Percentiles rank a stretch among this genome's conserved stretches.
These are phyloP conservation scores for Coemansia sp. DNA, from an alignment of 192 early-diverging fungal species.

Conservation along the genomic window DNA sequence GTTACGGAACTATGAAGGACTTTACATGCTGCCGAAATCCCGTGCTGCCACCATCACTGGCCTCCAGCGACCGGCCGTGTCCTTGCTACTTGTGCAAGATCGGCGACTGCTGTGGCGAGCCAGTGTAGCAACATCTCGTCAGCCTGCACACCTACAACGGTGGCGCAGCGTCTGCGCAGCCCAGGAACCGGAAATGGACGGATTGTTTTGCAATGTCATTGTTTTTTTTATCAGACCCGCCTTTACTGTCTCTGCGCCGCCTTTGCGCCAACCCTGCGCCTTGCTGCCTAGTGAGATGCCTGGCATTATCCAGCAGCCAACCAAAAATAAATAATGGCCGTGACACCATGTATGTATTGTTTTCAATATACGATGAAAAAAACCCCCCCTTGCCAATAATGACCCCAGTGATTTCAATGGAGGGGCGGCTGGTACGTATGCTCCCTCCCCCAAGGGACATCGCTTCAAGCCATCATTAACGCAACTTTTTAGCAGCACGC, in stretches of 20 bases:
- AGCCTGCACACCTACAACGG: background rate
- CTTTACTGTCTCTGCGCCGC: background rate
- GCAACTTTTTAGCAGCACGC: background rate
- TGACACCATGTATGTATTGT: background rate
- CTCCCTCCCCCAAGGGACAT: background rate
- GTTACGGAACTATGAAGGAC: background rate
- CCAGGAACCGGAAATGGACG: conserved; percentile 5
- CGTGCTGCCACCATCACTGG: background rate
- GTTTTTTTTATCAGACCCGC: too few relatives aligned
- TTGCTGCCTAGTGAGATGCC: background rate
- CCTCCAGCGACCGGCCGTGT: conserved; percentile 20
- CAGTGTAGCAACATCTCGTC: background rate
- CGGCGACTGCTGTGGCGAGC: conserved; percentile 24
- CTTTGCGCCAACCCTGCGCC: background rate
- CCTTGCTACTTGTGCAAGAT: conserved; percentile 35
- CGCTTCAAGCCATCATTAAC: background rate
- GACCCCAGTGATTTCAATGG: background rate
- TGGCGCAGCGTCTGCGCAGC: conserved; percentile 7
- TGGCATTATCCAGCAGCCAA: background rate
- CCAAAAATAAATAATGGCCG: conserved; percentile 5
- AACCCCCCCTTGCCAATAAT: background rate
- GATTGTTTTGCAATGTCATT: background rate
- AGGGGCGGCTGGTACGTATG: background rate
- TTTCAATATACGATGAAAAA: background rate
- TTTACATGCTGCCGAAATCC: background rate